Conservation (phyloP, 2,329 filamentous ascomycete species). For the Aspergillus fijiensis region DNA sequence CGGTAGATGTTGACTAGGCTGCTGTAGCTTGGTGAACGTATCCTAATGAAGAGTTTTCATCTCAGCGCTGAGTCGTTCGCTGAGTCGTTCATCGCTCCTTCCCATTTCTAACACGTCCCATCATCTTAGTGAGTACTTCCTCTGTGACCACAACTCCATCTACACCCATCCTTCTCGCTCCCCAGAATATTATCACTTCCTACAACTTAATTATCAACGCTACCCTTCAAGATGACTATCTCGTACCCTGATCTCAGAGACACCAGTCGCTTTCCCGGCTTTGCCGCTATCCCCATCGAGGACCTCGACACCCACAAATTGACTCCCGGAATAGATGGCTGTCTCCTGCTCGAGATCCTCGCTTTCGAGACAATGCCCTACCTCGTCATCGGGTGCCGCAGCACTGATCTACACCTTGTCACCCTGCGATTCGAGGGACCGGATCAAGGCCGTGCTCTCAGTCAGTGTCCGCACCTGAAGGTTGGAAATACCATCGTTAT, state of each 20-base stretch:
- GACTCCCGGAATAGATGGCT: background rate
- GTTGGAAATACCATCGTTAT: background rate
- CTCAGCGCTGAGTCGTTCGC: background rate
- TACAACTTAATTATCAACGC: background rate
- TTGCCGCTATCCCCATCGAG: background rate
- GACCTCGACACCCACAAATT: background rate
- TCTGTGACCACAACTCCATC: background rate
- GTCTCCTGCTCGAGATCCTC: background rate
- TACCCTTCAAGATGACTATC: background rate
- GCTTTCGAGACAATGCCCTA: background rate
- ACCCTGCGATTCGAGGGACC: background rate
- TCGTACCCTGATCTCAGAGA: background rate
- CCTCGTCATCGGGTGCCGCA: background rate
- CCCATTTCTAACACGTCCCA: background rate
- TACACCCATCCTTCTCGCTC: background rate
- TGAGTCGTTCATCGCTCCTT: background rate
- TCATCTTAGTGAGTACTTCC: background rate
- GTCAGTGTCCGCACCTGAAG: background rate
- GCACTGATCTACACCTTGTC: background rate
- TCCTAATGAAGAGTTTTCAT: background rate
- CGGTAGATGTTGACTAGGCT: background rate
- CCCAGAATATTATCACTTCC: background rate
- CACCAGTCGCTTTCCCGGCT: background rate
- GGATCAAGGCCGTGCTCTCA: background rate
- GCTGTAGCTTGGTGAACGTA: background rate